Conservation (phyloP, 495 filamentous ascomycete genomes). For the Xylaria cubensis region DNA sequence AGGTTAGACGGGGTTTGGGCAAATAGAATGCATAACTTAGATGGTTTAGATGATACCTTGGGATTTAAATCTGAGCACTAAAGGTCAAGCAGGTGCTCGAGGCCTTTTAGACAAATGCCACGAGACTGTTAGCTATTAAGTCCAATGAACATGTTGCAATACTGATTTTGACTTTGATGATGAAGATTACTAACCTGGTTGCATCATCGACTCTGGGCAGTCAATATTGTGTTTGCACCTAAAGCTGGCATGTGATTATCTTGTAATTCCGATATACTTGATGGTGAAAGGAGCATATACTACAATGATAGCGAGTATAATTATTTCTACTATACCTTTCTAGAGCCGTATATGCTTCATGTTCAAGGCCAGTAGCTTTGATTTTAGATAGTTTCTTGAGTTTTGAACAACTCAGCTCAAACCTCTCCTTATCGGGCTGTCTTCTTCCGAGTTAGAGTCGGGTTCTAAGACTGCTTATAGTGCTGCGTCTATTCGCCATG, state of each 20-base stretch:
- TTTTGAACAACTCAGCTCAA: not conserved
- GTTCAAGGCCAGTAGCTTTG: not conserved
- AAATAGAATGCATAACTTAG: conserved; percentile 5
- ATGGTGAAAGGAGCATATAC: not conserved
- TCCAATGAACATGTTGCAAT: not conserved
- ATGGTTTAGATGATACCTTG: not conserved
- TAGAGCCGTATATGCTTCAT: not conserved
- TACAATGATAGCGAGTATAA: not conserved
- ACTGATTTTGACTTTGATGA: not conserved
- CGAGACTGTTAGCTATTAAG: not conserved
- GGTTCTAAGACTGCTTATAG: not conserved
- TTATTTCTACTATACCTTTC: too few species aligned
- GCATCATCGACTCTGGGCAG: not conserved
- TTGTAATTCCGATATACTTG: not conserved
- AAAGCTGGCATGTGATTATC: not conserved
- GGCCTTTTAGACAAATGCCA: not conserved
- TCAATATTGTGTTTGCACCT: not conserved
- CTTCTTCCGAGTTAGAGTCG: not conserved
- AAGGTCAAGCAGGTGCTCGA: not conserved
- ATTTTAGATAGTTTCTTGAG: not conserved
- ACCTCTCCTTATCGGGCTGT: not conserved
- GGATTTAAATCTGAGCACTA: not conserved
- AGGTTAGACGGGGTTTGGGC: not conserved
- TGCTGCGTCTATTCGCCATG: not conserved
- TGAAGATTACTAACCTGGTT: not conserved